phyloP scores from a whole-genome alignment of 2,329 filamentous ascomycete species.

The Ophiostoma himal-ulmi region DNA sequence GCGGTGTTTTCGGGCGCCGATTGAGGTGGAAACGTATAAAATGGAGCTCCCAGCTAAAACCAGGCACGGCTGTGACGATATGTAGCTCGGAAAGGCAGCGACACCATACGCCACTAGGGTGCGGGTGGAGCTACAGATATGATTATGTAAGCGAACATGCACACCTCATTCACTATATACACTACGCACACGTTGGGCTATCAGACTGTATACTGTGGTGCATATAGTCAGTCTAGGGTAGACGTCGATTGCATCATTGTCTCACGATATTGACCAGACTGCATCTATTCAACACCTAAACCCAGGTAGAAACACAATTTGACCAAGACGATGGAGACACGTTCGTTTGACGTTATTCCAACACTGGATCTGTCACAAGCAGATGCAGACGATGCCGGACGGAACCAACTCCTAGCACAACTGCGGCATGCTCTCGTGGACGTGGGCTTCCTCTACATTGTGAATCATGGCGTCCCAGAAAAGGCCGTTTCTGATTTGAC shows the following conservation, averaged over 20 bases:
- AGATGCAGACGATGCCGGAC: neutral
- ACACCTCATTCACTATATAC: neutral
- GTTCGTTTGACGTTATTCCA: neutral
- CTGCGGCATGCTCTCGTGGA: constrained; percentile 44
- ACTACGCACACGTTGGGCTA: neutral
- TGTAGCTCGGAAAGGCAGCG: constrained; percentile 16
- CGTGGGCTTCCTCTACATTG: constrained; percentile 50
- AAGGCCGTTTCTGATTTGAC: constrained; percentile 18
- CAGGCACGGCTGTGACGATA: constrained; percentile 5
- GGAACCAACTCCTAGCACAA: constrained; percentile 31
- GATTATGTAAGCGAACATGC: neutral
- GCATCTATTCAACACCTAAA: neutral
- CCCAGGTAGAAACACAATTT: neutral
- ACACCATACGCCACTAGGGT: constrained; percentile 22
- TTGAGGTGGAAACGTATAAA: constrained; percentile 8
- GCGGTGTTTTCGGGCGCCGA: neutral
- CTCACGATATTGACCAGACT: neutral
- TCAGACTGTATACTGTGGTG: neutral
- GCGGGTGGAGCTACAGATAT: neutral
- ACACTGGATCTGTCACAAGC: neutral
- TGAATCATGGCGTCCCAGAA: constrained; percentile 43
- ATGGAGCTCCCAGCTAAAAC: constrained; percentile 12
- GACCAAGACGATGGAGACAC: neutral
- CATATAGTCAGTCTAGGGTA: neutral
- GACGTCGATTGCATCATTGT: neutral